Percentiles rank a stretch among this genome's conserved stretches.
These are phyloP conservation scores for Trypanosoma lewisi DNA, from an alignment of 208 protist genomes.

Conservation along the genomic window DNA sequence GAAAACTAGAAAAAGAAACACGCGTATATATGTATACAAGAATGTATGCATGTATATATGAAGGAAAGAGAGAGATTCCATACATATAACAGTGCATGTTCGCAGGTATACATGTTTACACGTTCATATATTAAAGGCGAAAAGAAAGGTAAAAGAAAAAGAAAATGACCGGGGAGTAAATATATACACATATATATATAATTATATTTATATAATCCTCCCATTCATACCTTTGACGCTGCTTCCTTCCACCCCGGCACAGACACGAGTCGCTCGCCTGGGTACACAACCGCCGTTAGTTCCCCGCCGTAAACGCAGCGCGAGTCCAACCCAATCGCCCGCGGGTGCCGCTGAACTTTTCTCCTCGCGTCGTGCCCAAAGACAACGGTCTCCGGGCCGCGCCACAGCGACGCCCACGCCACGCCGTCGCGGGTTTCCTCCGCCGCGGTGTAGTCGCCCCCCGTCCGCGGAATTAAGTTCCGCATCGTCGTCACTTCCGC, in stretches of 20 bases:
- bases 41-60: too few species aligned
- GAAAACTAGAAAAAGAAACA: too few species aligned
- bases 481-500: conserved; percentile 58
- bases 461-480: conserved; percentile 27
- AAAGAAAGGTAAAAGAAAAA: conserved; percentile 12
- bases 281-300: conserved; percentile 61
- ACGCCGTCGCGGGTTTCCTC: conserved; percentile 33
- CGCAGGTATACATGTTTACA: background rate
- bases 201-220: background rate
- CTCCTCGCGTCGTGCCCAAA: conserved; percentile 84
- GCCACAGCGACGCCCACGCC: conserved; percentile 48
- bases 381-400: conserved; percentile 28
- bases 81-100: background rate
- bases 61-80: background rate
- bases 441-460: conserved; percentile 28
- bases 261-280: conserved; percentile 34
- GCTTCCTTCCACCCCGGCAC: conserved; percentile 38
- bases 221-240: too few species aligned
- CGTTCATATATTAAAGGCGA: background rate
- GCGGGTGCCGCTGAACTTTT: conserved; percentile 53
- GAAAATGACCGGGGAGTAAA: background rate
- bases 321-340: conserved; percentile 72
- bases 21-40: too few species aligned
- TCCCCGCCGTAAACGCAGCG: conserved; percentile 64
- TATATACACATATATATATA: background rate